Evolutionary conservation across 441 rosid species (phyloP).

Genomic region (Arabidopsis lyrata): DNA sequence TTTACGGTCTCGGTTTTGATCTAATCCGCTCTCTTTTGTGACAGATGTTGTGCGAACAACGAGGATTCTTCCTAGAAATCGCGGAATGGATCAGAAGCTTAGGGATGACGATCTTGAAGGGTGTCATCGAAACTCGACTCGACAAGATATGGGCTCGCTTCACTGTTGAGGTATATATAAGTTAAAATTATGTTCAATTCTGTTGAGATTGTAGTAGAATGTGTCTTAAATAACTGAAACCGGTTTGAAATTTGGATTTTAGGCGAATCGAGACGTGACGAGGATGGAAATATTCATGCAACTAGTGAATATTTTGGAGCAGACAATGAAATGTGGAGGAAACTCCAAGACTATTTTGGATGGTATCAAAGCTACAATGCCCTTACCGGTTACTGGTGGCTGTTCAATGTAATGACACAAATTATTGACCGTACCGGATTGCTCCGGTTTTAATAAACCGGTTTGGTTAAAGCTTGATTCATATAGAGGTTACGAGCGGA

Average conservation of each 20-base stretch:
- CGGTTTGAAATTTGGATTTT: conserved; percentile 17
- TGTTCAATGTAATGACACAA: conserved; percentile 36
- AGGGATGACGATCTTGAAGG: conserved; percentile 94
- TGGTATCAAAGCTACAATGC: conserved; percentile 57
- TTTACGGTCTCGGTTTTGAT: conserved; percentile 24
- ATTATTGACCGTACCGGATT: conserved; percentile 17
- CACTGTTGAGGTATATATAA: conserved; percentile 74
- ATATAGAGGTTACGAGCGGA: conserved; percentile 46
- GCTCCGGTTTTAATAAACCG: conserved; percentile 8
- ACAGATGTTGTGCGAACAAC: conserved; percentile 94
- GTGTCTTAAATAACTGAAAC: not conserved
- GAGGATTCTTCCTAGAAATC: conserved; percentile 91
- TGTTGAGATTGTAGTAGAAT: not conserved
- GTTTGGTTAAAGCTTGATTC: conserved; percentile 28
- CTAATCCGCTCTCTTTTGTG: not conserved
- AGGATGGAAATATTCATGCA: conserved; percentile 95
- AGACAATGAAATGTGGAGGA: conserved; percentile 60
- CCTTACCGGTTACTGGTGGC: conserved; percentile 64
- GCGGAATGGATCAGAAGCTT: conserved; percentile 86
- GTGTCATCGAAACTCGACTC: conserved; percentile 78
- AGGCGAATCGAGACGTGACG: conserved; percentile 91
- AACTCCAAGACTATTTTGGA: conserved; percentile 54
- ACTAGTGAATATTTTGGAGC: conserved; percentile 81
- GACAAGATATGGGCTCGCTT: conserved; percentile 94
- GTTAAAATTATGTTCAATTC: not conserved